A percentile compares a stretch with the other conserved stretches of the same genome.
phyloP scores from a whole-genome alignment of 805 yeast species.

The Wickerhamomyces chaumierensis region DNA sequence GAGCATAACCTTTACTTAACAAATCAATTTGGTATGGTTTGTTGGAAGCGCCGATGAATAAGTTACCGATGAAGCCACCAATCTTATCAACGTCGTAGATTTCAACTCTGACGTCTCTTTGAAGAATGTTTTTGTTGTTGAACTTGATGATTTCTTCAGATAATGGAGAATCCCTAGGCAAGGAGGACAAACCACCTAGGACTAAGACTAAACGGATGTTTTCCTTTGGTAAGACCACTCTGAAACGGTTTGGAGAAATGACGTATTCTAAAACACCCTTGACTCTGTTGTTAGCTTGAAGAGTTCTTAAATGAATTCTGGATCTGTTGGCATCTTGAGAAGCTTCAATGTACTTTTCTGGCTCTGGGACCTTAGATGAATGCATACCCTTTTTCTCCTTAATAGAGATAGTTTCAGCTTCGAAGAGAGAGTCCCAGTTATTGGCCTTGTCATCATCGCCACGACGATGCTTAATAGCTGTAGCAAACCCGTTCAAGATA shows the following conservation, averaged over 20 bases:
- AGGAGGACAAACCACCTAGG: constrained; percentile 57
- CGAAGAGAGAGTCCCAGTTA: constrained; percentile 68
- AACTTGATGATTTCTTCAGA: constrained; percentile 42
- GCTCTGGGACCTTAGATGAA: constrained; percentile 41
- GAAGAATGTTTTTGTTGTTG: constrained; percentile 45
- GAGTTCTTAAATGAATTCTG: constrained; percentile 58
- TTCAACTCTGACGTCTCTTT: constrained; percentile 63
- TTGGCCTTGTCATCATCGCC: constrained; percentile 61
- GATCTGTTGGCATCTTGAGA: constrained; percentile 66
- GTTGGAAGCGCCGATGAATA: constrained; percentile 39
- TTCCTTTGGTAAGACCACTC: constrained; percentile 60
- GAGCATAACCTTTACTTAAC: constrained; percentile 51
- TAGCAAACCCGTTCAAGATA: constrained; percentile 58
- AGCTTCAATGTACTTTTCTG: constrained; percentile 64
- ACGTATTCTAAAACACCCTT: constrained; percentile 67
- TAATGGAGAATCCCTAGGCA: constrained; percentile 23
- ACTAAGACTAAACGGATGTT: constrained; percentile 59
- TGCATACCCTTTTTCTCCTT: constrained; percentile 51
- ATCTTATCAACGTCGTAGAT: constrained; percentile 61
- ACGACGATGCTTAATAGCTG: constrained; percentile 70
- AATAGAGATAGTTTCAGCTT: constrained; percentile 51
- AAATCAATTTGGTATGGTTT: constrained; percentile 48
- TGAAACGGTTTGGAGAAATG: constrained; percentile 54
- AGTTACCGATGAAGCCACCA: constrained; percentile 72
- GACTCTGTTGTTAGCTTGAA: constrained; percentile 53